phyloP scores from a whole-genome alignment of 2,329 filamentous ascomycete species.

The Exophiala lecanii-corni region DNA sequence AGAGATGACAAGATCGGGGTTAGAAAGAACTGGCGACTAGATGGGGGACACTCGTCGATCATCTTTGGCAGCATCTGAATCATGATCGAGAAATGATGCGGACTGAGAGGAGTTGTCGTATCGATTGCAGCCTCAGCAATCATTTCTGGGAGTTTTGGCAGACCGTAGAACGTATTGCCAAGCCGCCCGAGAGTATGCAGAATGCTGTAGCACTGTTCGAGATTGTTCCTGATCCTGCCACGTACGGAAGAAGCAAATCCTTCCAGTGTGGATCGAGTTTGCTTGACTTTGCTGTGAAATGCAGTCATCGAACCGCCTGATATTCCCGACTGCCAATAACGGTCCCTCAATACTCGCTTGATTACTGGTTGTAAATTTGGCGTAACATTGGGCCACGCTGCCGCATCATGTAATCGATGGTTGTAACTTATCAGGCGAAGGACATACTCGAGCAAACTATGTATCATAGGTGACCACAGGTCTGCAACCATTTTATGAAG shows the following conservation, averaged over 20 bases:
- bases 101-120: conserved; percentile 75
- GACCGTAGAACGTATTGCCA: conserved; percentile 85
- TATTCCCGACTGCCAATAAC: conserved; percentile 98
- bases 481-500: conserved; percentile 70
- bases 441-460: conserved; percentile 76
- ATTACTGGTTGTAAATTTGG: conserved; percentile 72
- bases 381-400: conserved; percentile 75
- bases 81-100: conserved; percentile 90
- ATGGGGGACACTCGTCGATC: conserved; percentile 84
- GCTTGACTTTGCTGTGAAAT: conserved; percentile 86
- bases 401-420: conserved; percentile 82
- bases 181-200: conserved; percentile 89
- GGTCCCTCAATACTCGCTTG: conserved; percentile 78
- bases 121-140: conserved; percentile 79
- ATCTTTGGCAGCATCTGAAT: conserved; percentile 83
- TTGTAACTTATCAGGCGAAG: conserved; percentile 82
- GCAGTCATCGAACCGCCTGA: conserved; percentile 94
- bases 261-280: conserved; percentile 84
- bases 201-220: conserved; percentile 91
- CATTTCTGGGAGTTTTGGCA: conserved; percentile 73
- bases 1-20: conserved; percentile 76
- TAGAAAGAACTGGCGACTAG: conserved; percentile 72
- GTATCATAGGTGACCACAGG: conserved; percentile 82
- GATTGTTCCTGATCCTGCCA: conserved; percentile 79
- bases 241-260: conserved; percentile 91